Percentiles rank a stretch among this genome's conserved stretches.
Evolutionary conservation across 2,329 filamentous ascomycete genomes (phyloP).

Genomic region (Grosmannia huntii): DNA sequence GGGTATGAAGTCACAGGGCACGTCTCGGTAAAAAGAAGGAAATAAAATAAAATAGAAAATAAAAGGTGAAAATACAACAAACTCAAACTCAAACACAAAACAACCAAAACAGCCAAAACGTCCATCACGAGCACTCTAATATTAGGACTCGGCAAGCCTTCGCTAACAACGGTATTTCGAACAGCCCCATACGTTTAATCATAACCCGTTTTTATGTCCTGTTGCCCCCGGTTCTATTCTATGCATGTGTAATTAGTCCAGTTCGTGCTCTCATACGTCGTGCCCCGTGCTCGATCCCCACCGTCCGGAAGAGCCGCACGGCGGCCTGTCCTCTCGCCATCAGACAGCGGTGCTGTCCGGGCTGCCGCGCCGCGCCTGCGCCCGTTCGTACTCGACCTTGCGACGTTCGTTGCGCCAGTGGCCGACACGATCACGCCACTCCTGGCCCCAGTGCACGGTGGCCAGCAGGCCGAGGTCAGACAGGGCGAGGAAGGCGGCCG

Average conservation of each 20-base stretch:
- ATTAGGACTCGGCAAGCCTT: neutral
- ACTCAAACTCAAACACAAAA: no score
- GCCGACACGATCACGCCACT: constrained; percentile 43
- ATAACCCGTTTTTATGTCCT: neutral
- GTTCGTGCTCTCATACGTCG: no score
- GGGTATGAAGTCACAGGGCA: no score
- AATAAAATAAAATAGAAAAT: no score
- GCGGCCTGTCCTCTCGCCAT: neutral
- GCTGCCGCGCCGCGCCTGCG: constrained; percentile 2
- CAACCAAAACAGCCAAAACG: no score
- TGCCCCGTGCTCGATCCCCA: neutral
- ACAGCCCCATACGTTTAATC: neutral
- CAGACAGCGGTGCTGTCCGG: neutral
- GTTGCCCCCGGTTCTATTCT: neutral
- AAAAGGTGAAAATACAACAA: no score
- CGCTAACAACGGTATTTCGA: neutral
- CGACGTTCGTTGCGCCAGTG: constrained; percentile 27
- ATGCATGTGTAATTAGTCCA: neutral
- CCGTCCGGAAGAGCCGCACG: neutral
- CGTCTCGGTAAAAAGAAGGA: no score
- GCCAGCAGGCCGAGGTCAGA: constrained; percentile 32
- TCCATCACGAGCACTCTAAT: neutral
- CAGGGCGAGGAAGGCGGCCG: constrained; percentile 39
- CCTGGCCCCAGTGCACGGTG: constrained; percentile 34
- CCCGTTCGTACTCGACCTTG: constrained; percentile 5